These are phyloP conservation scores for Fusarium solani-melongenae DNA, from an alignment of 2,329 filamentous ascomycete genomes.

Conservation along the genomic window DNA sequence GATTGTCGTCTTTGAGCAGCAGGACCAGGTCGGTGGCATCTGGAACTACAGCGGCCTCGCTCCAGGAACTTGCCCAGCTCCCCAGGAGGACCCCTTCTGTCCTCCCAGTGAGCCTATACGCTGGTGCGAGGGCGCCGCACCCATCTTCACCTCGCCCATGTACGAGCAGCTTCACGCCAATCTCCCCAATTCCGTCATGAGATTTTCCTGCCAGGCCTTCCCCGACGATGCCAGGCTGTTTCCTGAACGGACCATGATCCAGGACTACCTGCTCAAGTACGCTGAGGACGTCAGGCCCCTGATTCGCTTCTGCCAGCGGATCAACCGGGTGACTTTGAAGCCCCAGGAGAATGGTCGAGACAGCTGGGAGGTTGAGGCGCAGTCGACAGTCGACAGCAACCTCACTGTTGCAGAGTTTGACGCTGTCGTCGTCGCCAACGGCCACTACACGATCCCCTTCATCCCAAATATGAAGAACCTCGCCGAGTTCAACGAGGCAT, in stretches of 20 bases:
- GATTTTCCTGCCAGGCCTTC: conserved; percentile 78
- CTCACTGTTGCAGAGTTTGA: conserved; percentile 68
- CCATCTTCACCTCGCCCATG: conserved; percentile 82
- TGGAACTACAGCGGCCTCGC: conserved; percentile 80
- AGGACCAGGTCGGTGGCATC: conserved; percentile 79
- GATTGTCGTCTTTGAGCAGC: conserved; percentile 86
- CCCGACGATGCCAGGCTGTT: conserved; percentile 75
- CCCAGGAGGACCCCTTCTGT: conserved; percentile 74
- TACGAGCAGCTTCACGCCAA: conserved; percentile 89
- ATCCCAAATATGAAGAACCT: conserved; percentile 73
- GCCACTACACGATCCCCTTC: conserved; percentile 78
- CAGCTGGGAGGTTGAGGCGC: conserved; percentile 71
- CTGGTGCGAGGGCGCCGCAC: conserved; percentile 51
- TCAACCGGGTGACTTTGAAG: conserved; percentile 65
- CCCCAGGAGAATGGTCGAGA: conserved; percentile 47
- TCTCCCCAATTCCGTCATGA: conserved; percentile 84
- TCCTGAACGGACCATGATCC: conserved; percentile 76
- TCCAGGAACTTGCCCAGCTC: conserved; percentile 64
- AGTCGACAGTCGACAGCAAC: conserved; percentile 58
- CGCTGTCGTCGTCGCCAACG: conserved; percentile 79
- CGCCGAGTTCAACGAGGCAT: conserved; percentile 65
- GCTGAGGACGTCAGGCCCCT: conserved; percentile 73
- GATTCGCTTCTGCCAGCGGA: conserved; percentile 77
- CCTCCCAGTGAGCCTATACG: conserved; percentile 73
- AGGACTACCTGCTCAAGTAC: conserved; percentile 79